A percentile compares a stretch with the other conserved stretches of the same genome.
These are phyloP conservation scores for Calendula officinalis DNA, from an alignment of 129 eudicot genomes.

Conservation along the genomic window DNA sequence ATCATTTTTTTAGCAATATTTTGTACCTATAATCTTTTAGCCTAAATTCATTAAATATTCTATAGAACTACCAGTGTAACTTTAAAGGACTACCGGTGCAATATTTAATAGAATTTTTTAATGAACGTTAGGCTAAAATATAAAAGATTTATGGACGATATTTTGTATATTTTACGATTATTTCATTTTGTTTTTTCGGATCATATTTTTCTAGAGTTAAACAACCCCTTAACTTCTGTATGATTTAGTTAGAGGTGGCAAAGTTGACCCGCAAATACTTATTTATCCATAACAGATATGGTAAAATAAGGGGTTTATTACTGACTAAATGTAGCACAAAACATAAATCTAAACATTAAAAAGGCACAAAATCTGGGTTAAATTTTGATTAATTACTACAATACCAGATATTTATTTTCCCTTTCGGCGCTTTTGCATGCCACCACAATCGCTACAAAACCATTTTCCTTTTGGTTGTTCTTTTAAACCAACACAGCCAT, in stretches of 20 bases:
- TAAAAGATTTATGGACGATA: too few species aligned
- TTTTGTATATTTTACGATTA: too few species aligned
- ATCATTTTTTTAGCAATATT: too few species aligned
- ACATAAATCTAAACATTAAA: background rate
- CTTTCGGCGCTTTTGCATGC: slow-evolving; percentile 61
- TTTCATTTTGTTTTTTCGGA: background rate
- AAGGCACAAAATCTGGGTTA: background rate
- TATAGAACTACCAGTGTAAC: too few species aligned
- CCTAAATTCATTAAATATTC: too few species aligned
- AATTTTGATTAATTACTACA: slow-evolving; percentile 25
- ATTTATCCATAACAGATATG: background rate
- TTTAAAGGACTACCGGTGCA: too few species aligned
- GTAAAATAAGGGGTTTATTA: background rate
- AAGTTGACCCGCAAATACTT: background rate
- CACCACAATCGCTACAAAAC: slow-evolving; percentile 71
- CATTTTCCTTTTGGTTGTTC: slow-evolving; percentile 92
- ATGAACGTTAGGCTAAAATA: too few species aligned
- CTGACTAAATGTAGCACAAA: slow-evolving; percentile 16
- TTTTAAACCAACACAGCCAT: slow-evolving; percentile 70
- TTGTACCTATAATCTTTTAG: too few species aligned
- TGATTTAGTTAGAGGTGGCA: background rate
- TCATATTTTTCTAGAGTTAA: background rate
- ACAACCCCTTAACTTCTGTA: background rate
- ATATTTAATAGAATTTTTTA: too few species aligned
- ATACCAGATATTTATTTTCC: slow-evolving; percentile 35